These are phyloP conservation scores for Aspergillus hortae DNA, from an alignment of 2,329 filamentous ascomycete genomes.

Conservation along the genomic window DNA sequence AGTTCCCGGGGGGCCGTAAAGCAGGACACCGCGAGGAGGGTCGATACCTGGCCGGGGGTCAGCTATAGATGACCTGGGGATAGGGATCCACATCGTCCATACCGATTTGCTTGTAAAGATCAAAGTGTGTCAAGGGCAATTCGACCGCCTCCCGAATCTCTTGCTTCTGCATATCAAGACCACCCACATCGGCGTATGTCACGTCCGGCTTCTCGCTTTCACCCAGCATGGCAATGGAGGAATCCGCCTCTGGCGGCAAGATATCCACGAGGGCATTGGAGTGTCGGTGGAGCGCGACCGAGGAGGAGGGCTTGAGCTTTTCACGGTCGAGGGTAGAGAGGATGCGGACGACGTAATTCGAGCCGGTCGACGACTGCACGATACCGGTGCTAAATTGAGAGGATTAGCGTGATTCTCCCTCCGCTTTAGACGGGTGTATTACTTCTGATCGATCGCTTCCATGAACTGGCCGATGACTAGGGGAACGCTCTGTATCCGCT, in stretches of 20 bases:
- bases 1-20: slow-evolving; percentile 93
- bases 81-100: slow-evolving; percentile 11
- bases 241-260: slow-evolving; percentile 96
- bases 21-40: slow-evolving; percentile 88
- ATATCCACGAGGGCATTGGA: slow-evolving; percentile 99
- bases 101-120: slow-evolving; percentile 98
- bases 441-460: slow-evolving; percentile 99
- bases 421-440: slow-evolving; percentile 31
- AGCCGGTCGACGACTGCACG: slow-evolving; percentile 95
- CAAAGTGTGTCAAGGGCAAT: slow-evolving; percentile 93
- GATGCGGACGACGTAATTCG: slow-evolving; percentile 98
- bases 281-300: slow-evolving; percentile 94
- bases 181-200: slow-evolving; percentile 95
- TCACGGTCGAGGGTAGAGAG: slow-evolving; percentile 97
- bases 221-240: slow-evolving; percentile 96
- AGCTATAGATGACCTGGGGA: slow-evolving; percentile 10
- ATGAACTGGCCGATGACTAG: slow-evolving; percentile 99
- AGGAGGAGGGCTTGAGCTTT: slow-evolving; percentile 95
- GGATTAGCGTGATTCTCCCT: slow-evolving; percentile 8
- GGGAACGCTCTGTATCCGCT: slow-evolving; percentile 97
- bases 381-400: slow-evolving; percentile 73
- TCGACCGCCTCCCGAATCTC: slow-evolving; percentile 98
- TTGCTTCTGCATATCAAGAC: slow-evolving; percentile 99
- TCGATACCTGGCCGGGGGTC: slow-evolving; percentile 62
- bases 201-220: slow-evolving; percentile 97